Evolutionary conservation across 768 basidiomycete genomes (phyloP), one percentile per base, ranked within the genome.

Genomic region (Mycena olivaceomarginata): DNA sequence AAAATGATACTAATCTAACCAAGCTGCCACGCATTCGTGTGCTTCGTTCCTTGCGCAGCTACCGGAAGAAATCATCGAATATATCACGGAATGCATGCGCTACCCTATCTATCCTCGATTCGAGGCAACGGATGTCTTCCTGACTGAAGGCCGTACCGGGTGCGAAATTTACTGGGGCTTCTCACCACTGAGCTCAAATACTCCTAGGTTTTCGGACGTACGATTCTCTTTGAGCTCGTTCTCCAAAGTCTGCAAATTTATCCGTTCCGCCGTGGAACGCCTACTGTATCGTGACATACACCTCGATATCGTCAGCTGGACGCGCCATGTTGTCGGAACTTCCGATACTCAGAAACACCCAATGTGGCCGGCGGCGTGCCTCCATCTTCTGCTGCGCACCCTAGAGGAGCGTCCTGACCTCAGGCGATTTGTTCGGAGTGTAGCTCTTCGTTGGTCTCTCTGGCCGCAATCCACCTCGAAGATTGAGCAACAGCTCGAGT

Each of bases 261-360:
- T 84, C 15, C 79, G 84, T 13, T 40, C 67, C 10, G 74, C 73
- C 39, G 82, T 76, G 10, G 82, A 84, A 56, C 82, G 82, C 12
- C 41, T 82, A 10, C 68, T 84, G 31, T 84, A 84, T 63, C 81
- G 82, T 15, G 82, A 84, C 65, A 78, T 84, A n/a, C 83, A 82
- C 59, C 65, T 84, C 37, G 82, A 83, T 63, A 81, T 80, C 41
- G 80, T 79, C 12, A 82, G 82, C 18, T 84, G 83, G 84, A 84
- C 81, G 53, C 78, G 77, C 4, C 74, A 72, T 57, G 15, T 31
- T 31, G 63, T 10, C 65, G 45, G 31, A 40, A 37, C 31, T 20
- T 71, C 11, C 22, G 75, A 71, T 4, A 72, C 66, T 10, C 59
- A 80, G 65, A 84, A 84, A 62, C 84, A 84, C 22, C 80, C 82